These are phyloP conservation scores for Clonostachys rosea DNA, from an alignment of 2,329 filamentous ascomycete genomes.

Conservation along the genomic window DNA sequence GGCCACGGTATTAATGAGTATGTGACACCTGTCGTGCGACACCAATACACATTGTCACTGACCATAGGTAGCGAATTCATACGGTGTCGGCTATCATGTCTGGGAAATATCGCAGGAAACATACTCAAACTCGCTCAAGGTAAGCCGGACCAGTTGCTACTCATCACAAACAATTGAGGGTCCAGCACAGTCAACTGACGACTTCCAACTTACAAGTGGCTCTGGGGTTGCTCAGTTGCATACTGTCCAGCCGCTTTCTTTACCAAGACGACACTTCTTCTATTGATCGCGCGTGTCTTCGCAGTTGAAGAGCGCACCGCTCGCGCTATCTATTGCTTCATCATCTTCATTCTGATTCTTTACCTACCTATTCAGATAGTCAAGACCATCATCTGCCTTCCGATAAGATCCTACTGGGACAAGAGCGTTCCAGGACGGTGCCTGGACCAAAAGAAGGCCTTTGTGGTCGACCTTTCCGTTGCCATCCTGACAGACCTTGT, in stretches of 20 bases:
- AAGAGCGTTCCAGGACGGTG: constrained; percentile 12
- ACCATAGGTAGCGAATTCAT: constrained; percentile 9
- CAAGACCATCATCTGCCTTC: constrained; percentile 15
- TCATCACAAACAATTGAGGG: no score
- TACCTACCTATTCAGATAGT: constrained; percentile 18
- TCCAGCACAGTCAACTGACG: no score
- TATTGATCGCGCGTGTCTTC: constrained; percentile 23
- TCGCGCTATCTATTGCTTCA: constrained; percentile 18
- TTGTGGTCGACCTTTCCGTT: constrained; percentile 21
- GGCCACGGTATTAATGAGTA: no score
- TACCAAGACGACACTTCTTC: constrained; percentile 22
- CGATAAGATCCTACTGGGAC: constrained; percentile 16
- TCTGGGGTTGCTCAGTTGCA: constrained; percentile 17
- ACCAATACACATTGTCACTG: neutral
- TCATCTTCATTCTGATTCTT: constrained; percentile 12
- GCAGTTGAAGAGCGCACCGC: constrained; percentile 12
- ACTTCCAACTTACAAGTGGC: constrained; percentile 8
- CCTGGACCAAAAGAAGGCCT: constrained; percentile 21
- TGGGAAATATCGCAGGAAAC: constrained; percentile 11
- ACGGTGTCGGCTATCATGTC: constrained; percentile 12
- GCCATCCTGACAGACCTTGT: constrained; percentile 23
- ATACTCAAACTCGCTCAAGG: no score
- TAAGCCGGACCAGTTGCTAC: no score
- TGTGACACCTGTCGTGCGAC: no score
- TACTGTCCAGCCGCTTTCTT: constrained; percentile 20